Base-by-base conservation (phyloP, 2,329 filamentous ascomycete genomes). In the Penicillium sp. region DNA sequence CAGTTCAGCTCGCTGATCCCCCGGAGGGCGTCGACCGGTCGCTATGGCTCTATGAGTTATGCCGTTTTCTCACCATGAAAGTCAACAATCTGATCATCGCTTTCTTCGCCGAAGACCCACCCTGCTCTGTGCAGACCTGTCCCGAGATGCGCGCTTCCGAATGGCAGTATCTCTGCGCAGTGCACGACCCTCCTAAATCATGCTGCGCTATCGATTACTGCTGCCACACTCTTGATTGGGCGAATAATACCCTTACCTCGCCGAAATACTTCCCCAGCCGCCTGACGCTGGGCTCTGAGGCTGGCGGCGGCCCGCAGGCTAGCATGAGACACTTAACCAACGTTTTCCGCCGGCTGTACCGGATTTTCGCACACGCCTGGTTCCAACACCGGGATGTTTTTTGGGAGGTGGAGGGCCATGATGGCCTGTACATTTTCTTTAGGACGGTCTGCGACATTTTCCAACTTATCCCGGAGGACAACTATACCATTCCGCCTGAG, bases 151-250 rank as follows among this genome's bases (percentile, higher is more conserved):
- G 95, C 71, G 95, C 95, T 2, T 95, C 90, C 29, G 93, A 99
- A 79, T 99, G 95, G 95, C 95, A 99, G 78, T 99, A 98, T 71
- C 86, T 99, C 48, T 99, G 95, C 78, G 95, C 95, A 50, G 95
- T 98, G 3, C 95, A 99, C 74, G 93, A 98, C 71, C 90, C 92
- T 49, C 95, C 95, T 49, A 98, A 98, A 78, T 90, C 89, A 68
- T 99, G 95, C 80, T 97, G 93, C 76, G 95, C 95, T 51, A 97
- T 99, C 71, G 95, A 99, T 78, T 99, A 99, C 79, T 97, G 93
- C 82, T 98, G 93, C 74, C 95, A 99, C 74, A 99, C 95, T 0
- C 87, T 99, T 44, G 95, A 99, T 78, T 98, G 93, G 91, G 95
- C 95, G 3, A 93, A 91, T 56, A 96, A 96, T 68, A 90, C 93